Conservation (phyloP, 768 basidiomycete genomes). For the Calocybe gangraenosa region DNA sequence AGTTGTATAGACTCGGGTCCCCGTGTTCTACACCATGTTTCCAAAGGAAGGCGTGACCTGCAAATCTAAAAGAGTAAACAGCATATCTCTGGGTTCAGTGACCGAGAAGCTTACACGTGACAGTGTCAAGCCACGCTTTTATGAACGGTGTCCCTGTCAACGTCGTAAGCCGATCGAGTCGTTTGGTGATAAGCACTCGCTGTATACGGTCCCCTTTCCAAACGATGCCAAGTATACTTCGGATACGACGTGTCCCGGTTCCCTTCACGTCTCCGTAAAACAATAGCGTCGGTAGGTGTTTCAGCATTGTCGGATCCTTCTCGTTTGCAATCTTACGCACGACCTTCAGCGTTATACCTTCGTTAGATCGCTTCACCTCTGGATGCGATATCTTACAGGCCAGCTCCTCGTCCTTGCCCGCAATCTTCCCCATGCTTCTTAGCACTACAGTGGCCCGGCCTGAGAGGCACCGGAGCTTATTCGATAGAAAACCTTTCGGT, state of each 20-base stretch:
- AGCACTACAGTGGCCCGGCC: background rate
- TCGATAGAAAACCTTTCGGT: background rate
- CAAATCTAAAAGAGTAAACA: background rate
- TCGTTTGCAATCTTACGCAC: background rate
- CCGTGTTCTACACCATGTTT: background rate
- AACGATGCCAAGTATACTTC: no score
- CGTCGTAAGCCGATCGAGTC: background rate
- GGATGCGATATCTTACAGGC: no score
- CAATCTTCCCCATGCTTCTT: no score
- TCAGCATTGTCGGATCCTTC: background rate
- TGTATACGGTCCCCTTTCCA: no score
- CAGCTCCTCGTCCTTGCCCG: background rate
- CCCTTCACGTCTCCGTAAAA: background rate
- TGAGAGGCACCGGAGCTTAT: background rate
- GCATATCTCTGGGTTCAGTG: background rate
- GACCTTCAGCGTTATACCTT: background rate
- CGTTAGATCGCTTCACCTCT: background rate
- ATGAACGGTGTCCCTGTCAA: no score
- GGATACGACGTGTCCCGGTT: no score
- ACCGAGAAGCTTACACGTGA: background rate
- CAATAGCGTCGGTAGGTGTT: background rate
- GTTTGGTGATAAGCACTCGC: no score
- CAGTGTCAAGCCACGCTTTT: background rate
- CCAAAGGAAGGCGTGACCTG: background rate
- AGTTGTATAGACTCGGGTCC: conserved; percentile 1